phyloP scores from a whole-genome alignment of 2,329 filamentous ascomycete species.

The Elsinoe fawcettii region DNA sequence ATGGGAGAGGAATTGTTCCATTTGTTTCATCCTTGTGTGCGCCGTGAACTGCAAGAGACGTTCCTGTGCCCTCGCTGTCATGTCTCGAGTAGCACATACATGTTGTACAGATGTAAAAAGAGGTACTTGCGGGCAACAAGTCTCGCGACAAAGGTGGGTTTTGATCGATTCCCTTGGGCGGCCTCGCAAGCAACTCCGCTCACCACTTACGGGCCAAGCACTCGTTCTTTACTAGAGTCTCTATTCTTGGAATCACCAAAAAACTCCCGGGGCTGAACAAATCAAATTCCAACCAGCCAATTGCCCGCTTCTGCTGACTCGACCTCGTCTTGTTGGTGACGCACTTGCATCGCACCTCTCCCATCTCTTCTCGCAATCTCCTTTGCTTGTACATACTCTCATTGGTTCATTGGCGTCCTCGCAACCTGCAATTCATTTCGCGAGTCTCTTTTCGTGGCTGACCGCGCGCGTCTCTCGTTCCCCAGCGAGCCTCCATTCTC shows the following conservation, averaged over 20 bases:
- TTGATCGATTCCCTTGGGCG: background rate
- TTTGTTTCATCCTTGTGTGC: background rate
- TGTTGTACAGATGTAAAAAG: background rate
- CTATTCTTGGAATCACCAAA: background rate
- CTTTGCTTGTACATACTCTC: background rate
- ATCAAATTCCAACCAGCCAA: conserved; percentile 2
- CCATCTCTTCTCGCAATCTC: conserved; percentile 1
- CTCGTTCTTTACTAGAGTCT: no score
- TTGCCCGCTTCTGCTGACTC: conserved; percentile 9
- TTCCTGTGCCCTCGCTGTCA: background rate
- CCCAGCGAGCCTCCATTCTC: background rate
- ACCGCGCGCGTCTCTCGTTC: background rate
- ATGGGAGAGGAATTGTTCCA: background rate
- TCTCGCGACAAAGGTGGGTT: background rate
- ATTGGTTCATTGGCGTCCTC: conserved; percentile 1
- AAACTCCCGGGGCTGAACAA: conserved; percentile 6
- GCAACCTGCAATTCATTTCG: conserved; percentile 1
- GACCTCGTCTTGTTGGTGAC: conserved; percentile 7
- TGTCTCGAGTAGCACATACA: background rate
- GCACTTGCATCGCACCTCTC: conserved; percentile 5
- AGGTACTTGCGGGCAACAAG: background rate
- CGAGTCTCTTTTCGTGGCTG: conserved; percentile 1
- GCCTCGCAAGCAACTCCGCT: background rate
- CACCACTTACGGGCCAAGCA: background rate
- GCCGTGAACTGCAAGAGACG: background rate